Base-by-base conservation (phyloP, 1,284 basidiomycete species). In the Papiliotrema terrestris region DNA sequence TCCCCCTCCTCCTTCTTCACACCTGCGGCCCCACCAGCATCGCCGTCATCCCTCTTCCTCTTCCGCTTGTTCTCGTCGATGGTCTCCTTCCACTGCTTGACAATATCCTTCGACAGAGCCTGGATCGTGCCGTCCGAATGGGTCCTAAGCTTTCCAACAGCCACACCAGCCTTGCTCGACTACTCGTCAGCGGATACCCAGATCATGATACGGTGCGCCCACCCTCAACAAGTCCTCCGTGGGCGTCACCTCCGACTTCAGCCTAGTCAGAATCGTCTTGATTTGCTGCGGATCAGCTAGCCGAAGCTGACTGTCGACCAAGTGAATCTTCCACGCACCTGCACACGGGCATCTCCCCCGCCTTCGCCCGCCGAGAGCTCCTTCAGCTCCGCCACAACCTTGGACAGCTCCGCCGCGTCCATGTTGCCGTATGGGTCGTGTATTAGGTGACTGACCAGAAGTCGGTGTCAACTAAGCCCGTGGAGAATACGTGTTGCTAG, bases 181-280 rank as follows among this genome's bases (percentile, higher is more conserved):
- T 68, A 8, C 19, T 4, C 8, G 23, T 22, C 23, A 45, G 43
- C 43, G 8, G 8, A 23, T 20, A 5, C 20, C 29, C 29, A 32
- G 6, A 11, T 11, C 5, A 11, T 32, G 29, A 6, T 32, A n/a
- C 9, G 39, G 39, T n/a, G 6, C 15, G 17, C 39, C 5, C 73
- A 94, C 93, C 79, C 93, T 84, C 51, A 98, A 81, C 15, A 95
- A 77, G 37, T 87, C 82, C 80, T 97, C 94, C 59, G 87, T 92
- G 44, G 94, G 88, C 67, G 83, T 81, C 52, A 87, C 86, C 44
- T 89, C 84, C 56, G 82, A 82, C 79, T 91, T 93, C 57, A 98
- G 79, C 57, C 82, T 81, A 61, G 80, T 81, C 56, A 98, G 78
- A 48, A 94, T 81, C 35, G 79, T 77, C 15, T 87, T 71, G 29